Conservation (phyloP, 1,284 basidiomycete species). For the Golubevia sp. region DNA sequence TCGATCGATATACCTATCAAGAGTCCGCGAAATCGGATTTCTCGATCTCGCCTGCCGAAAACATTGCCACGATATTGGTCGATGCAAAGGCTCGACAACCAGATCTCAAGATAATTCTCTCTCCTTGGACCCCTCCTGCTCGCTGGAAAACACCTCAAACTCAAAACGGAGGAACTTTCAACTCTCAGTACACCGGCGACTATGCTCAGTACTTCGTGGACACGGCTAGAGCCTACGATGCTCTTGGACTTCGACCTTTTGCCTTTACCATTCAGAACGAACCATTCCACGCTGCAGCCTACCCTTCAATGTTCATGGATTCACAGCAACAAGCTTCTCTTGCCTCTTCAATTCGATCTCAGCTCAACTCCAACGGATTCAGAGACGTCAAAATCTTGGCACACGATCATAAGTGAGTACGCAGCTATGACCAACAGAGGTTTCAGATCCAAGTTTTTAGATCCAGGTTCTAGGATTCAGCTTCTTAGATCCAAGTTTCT, state of each 20-base stretch:
- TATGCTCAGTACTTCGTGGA: conserved; percentile 31
- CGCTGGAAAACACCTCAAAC: conserved; percentile 38
- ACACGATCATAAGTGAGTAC: conserved; percentile 45
- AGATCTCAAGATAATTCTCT: conserved; percentile 27
- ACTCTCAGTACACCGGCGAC: conserved; percentile 13
- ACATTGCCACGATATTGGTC: too few species aligned
- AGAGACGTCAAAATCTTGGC: conserved; percentile 24
- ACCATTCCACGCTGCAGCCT: conserved; percentile 21
- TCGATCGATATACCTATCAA: too few species aligned
- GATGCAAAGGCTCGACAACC: conserved; percentile 6
- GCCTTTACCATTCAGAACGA: conserved; percentile 47
- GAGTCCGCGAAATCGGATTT: too few species aligned
- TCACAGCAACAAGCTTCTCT: conserved; percentile 14
- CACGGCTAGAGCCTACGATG: conserved; percentile 15
- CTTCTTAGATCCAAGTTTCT: too few species aligned
- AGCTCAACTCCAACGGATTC: conserved; percentile 11
- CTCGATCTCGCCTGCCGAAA: too few species aligned
- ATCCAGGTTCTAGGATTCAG: too few species aligned
- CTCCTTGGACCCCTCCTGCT: conserved; percentile 35
- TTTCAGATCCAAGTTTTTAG: too few species aligned
- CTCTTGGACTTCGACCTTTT: conserved; percentile 23
- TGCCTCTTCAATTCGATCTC: conserved; percentile 13
- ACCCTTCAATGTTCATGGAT: conserved; percentile 32
- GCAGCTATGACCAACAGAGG: too few species aligned
- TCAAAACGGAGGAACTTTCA: conserved; percentile 25